Base-by-base conservation (phyloP, 2,329 filamentous ascomycete genomes). In the Calcarisporium arbuscula region DNA sequence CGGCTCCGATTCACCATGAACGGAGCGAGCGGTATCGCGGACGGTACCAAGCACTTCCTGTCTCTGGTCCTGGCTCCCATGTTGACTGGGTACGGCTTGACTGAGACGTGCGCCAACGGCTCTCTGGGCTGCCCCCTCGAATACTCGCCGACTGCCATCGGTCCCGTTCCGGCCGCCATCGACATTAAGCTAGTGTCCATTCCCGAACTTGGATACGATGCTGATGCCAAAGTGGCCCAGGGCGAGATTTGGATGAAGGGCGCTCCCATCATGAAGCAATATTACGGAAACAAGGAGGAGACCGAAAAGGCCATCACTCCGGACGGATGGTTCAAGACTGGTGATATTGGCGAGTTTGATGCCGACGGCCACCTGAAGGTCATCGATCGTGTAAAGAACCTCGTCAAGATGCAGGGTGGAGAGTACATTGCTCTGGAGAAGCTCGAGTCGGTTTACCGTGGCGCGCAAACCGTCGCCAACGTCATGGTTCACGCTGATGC, bases 371-470 rank as follows among this genome's bases (percentile, higher is more conserved):
- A 94, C 57, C 64, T 96, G 46, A 77, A 72, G 49, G 82, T 96
- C 57, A 89, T 96, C 54, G 90, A 96, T 61, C 86, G 90, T 49
- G 89, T 95, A 77, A 96, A 96, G 80, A 96, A 96, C 64, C 70
- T 96, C 36, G 85, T 96, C 61, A 96, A 96, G 79, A 89, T 92
- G 44, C 76, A 86, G 45, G 88, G 89, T 41, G 90, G 90, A 48
- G 90, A 96, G 70, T 96, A 96, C 62, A 94, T 96, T 58, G 92
- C 90, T 16, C 75, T 98, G 5, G 90, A 96, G 68, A 95, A 89
- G 69, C 79, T 96, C 40, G 90, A 96, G 65, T 84, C 89, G 4
- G 72, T 94, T 35, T 96, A 95, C 67, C 82, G 89, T 42, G 80
- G 85, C 29, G 77, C 75, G 8, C 72, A 77, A n/a, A 75, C 83